phyloP scores from a whole-genome alignment of 331 rosid genomes.

The Malus hybrid region DNA sequence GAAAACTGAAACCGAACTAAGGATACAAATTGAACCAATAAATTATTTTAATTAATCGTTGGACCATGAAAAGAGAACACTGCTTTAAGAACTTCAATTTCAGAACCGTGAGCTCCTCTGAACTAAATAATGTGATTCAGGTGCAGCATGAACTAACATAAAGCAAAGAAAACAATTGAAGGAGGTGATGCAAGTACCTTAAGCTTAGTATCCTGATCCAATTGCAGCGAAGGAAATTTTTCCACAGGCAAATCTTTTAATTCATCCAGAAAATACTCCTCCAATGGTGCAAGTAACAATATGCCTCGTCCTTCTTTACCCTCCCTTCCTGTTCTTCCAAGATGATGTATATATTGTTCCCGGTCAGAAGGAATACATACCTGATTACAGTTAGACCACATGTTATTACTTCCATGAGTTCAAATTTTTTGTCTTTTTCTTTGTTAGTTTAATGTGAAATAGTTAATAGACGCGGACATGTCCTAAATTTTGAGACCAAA shows the following conservation, averaged over 20 bases:
- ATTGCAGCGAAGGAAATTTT: slow-evolving; percentile 43
- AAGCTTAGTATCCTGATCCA: slow-evolving; percentile 43
- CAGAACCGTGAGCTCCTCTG: neutral
- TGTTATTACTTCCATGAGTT: neutral
- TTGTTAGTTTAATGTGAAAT: neutral
- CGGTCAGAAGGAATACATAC: slow-evolving; percentile 83
- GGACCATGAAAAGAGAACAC: neutral
- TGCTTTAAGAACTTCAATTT: neutral
- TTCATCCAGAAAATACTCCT: slow-evolving; percentile 69
- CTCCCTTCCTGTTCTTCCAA: slow-evolving; percentile 91
- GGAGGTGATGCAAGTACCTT: slow-evolving; percentile 42
- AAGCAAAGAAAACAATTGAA: neutral
- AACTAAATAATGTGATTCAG: neutral
- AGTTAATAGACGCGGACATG: neutral
- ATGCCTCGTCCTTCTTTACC: slow-evolving; percentile 86
- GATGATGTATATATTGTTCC: slow-evolving; percentile 82
- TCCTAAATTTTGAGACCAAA: neutral
- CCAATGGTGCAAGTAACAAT: slow-evolving; percentile 91
- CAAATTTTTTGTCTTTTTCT: too few relatives aligned
- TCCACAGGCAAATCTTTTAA: slow-evolving; percentile 75
- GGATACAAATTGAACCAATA: neutral
- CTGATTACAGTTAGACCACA: slow-evolving; percentile 23
- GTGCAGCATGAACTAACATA: neutral
- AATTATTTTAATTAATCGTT: neutral
- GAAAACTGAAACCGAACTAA: neutral